Conservation (phyloP, 2,329 filamentous ascomycete species). For the Aplosporella prunicola region DNA sequence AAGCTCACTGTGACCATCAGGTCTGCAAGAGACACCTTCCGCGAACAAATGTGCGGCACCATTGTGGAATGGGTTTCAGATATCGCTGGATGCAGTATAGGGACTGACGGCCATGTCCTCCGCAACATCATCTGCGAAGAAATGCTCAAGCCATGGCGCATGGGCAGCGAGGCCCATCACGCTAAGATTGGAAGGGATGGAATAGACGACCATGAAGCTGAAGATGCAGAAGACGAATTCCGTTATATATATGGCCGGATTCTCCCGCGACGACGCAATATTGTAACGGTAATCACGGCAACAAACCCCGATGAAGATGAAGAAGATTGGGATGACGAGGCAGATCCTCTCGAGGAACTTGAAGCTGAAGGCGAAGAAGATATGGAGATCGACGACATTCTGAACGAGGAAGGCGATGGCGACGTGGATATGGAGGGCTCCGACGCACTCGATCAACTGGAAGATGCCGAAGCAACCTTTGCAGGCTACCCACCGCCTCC, state of each 20-base stretch:
- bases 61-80: conserved; percentile 95
- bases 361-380: conserved; percentile 40
- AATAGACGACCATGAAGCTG: conserved; percentile 68
- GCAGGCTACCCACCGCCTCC: conserved; percentile 64
- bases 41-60: conserved; percentile 97
- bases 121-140: conserved; percentile 82
- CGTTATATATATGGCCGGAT: conserved; percentile 24
- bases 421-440: conserved; percentile 42
- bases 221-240: conserved; percentile 42
- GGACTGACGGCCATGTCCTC: conserved; percentile 67
- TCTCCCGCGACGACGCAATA: conserved; percentile 16
- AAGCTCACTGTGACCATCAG: conserved; percentile 92
- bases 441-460: conserved; percentile 55
- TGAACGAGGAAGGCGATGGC: conserved; percentile 37
- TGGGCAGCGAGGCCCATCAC: conserved; percentile 76
- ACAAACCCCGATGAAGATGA: conserved; percentile 39
- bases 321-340: conserved; percentile 38
- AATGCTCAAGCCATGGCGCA: conserved; percentile 75
- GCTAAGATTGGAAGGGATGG: conserved; percentile 66
- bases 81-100: conserved; percentile 81
- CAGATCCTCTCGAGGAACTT: conserved; percentile 34
- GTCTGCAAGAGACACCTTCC: conserved; percentile 86
- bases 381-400: conserved; percentile 37
- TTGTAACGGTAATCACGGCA: conserved; percentile 21
- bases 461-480: conserved; percentile 67